Conservation (phyloP, 495 filamentous ascomycete species). For the Aspergillus heteromorphus region DNA sequence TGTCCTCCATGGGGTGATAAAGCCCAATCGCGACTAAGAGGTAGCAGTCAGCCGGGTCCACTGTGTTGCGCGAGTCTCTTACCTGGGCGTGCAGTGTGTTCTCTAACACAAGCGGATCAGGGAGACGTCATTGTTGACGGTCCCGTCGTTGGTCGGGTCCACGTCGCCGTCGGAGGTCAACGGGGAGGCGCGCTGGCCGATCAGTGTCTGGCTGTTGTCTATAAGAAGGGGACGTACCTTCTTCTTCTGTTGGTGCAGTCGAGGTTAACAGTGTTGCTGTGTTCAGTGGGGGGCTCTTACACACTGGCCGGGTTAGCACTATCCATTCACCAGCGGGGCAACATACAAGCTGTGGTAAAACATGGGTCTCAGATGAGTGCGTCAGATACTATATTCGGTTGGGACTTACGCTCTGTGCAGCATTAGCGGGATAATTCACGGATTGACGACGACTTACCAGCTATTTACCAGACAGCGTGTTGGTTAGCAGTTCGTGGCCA, state of each 20-base stretch:
- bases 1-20: too few species aligned
- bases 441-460: neutral
- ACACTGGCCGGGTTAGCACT: neutral
- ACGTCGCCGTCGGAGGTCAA: slow-evolving; percentile 6
- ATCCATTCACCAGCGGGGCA: neutral
- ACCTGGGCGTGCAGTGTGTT: slow-evolving; percentile 1
- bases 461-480: neutral
- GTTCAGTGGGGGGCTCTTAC: neutral
- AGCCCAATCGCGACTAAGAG: too few species aligned
- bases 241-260: neutral
- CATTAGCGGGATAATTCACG: neutral
- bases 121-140: slow-evolving; percentile 15
- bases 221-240: neutral
- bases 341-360: neutral
- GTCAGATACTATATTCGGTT: neutral
- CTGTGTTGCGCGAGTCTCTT: neutral
- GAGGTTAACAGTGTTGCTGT: neutral
- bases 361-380: neutral
- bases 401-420: neutral
- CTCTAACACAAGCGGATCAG: slow-evolving; percentile 11
- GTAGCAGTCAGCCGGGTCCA: neutral
- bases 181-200: slow-evolving; percentile 6
- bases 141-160: slow-evolving; percentile 11
- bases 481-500: neutral
- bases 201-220: neutral